phyloP scores from a whole-genome alignment of 805 yeast species.

The Yarrowia hollandica region DNA sequence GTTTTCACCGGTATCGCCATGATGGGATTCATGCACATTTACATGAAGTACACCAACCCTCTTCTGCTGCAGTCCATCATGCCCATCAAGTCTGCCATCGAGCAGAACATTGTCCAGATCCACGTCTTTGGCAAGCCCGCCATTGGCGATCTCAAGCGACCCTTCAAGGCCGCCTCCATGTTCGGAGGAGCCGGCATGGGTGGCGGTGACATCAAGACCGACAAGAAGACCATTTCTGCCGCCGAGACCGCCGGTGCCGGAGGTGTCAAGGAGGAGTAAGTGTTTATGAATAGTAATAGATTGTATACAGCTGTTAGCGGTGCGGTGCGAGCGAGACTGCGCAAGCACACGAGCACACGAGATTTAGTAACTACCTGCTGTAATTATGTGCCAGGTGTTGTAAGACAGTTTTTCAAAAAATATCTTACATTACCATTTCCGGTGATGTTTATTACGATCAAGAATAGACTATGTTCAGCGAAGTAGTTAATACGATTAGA shows the following conservation, averaged over 20 bases:
- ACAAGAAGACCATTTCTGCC: constrained; percentile 78
- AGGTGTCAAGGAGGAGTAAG: constrained; percentile 76
- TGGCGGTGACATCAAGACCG: constrained; percentile 62
- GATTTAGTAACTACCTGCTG: too few species aligned
- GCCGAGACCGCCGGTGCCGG: constrained; percentile 79
- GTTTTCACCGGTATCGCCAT: constrained; percentile 86
- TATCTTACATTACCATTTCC: too few species aligned
- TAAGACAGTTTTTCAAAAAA: too few species aligned
- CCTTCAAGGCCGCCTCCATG: constrained; percentile 85
- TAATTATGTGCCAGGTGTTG: too few species aligned
- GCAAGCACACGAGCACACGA: too few species aligned
- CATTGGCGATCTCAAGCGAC: constrained; percentile 89
- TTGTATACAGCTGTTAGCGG: neutral
- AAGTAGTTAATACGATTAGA: too few species aligned
- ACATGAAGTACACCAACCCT: constrained; percentile 97
- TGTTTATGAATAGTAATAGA: constrained; percentile 13
- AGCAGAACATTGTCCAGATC: constrained; percentile 86
- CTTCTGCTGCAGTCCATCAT: constrained; percentile 90
- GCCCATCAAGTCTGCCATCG: constrained; percentile 86
- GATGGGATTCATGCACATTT: constrained; percentile 98
- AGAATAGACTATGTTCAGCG: too few species aligned
- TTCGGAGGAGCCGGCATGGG: constrained; percentile 56
- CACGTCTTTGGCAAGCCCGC: constrained; percentile 84
- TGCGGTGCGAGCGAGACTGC: too few species aligned
- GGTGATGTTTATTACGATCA: too few species aligned